Percentiles rank a stretch among this genome's conserved stretches.
phyloP scores from a whole-genome alignment of 495 filamentous ascomycete species.

The Neurospora sublineolata region DNA sequence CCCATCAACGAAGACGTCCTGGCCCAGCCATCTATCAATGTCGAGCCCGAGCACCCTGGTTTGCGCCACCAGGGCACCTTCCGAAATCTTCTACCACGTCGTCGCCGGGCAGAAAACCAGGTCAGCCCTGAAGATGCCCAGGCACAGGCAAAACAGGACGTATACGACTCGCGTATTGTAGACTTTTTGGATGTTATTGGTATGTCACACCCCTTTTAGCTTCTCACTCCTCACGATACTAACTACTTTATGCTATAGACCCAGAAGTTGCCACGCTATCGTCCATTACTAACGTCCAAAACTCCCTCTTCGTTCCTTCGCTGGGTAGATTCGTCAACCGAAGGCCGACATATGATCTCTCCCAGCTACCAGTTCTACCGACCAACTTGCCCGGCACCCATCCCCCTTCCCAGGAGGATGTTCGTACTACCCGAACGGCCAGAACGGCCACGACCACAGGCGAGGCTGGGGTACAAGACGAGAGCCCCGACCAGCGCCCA shows the following conservation, averaged over 20 bases:
- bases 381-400: slow-evolving; percentile 10
- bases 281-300: slow-evolving; percentile 69
- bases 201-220: slow-evolving; percentile 24
- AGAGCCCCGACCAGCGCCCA: neutral
- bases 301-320: slow-evolving; percentile 66
- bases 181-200: slow-evolving; percentile 64
- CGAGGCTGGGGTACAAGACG: neutral
- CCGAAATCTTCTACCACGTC: neutral
- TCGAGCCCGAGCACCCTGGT: neutral
- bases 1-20: neutral
- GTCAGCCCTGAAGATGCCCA: neutral
- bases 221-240: neutral
- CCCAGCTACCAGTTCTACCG: slow-evolving; percentile 23
- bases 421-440: neutral
- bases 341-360: slow-evolving; percentile 61
- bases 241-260: slow-evolving; percentile 31
- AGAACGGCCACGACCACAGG: neutral
- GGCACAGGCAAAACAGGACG: slow-evolving; percentile 22
- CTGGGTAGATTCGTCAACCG: slow-evolving; percentile 55
- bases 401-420: slow-evolving; percentile 12
- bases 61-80: neutral
- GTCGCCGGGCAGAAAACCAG: neutral
- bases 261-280: slow-evolving; percentile 64
- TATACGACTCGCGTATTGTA: slow-evolving; percentile 45
- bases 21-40: neutral